phyloP scores from a whole-genome alignment of 1,284 basidiomycete genomes.

The Paramarasmius palmivorus region DNA sequence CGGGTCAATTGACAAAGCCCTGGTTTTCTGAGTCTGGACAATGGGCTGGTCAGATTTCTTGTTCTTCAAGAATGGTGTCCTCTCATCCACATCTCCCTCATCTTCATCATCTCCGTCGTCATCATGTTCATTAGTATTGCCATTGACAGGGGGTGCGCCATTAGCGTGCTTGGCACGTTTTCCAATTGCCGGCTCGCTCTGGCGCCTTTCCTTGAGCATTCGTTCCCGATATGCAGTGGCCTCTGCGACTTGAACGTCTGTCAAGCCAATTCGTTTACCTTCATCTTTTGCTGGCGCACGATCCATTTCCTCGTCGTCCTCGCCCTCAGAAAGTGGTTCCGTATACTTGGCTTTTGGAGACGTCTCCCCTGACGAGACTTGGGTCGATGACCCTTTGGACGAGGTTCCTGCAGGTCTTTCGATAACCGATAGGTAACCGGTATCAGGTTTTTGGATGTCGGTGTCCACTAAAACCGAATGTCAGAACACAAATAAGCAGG shows the following conservation, averaged over 20 bases:
- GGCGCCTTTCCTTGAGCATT: conserved; percentile 59
- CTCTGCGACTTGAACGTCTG: conserved; percentile 68
- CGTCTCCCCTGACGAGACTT: conserved; percentile 41
- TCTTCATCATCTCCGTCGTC: conserved; percentile 25
- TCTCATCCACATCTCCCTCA: conserved; percentile 37
- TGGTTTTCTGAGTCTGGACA: conserved; percentile 29
- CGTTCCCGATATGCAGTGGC: conserved; percentile 84
- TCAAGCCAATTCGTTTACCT: conserved; percentile 74
- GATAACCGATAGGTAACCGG: conserved; percentile 75
- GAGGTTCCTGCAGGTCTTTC: conserved; percentile 64
- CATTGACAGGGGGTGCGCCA: conserved; percentile 8
- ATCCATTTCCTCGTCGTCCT: conserved; percentile 79
- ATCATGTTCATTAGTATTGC: conserved; percentile 23
- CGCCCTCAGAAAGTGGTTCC: conserved; percentile 90
- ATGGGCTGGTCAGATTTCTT: conserved; percentile 9
- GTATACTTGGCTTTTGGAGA: conserved; percentile 53
- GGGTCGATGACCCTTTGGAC: conserved; percentile 46
- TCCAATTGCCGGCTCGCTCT: conserved; percentile 25
- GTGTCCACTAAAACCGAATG: conserved; percentile 70
- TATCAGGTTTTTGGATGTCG: conserved; percentile 89
- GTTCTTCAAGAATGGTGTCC: conserved; percentile 37
- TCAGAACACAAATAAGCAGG: conserved; percentile 5
- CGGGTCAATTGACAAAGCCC: conserved; percentile 77
- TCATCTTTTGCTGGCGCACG: conserved; percentile 75
- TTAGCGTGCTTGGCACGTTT: conserved; percentile 14